Evolutionary conservation across 106 monocot genomes (phyloP).

Genomic region (Allium cepa): DNA sequence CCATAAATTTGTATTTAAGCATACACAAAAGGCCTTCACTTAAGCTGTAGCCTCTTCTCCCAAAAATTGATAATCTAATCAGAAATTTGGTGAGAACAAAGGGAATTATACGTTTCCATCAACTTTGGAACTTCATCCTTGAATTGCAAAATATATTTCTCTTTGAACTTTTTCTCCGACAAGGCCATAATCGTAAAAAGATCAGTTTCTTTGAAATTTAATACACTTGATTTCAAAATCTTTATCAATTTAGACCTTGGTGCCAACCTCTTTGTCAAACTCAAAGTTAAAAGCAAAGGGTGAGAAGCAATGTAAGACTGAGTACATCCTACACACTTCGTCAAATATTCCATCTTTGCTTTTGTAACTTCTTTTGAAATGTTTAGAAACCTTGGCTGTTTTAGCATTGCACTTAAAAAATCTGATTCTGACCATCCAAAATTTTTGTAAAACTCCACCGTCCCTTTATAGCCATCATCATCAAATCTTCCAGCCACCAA

Average conservation of each 20-base stretch:
- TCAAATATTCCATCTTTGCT: background rate
- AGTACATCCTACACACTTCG: conserved; percentile 1
- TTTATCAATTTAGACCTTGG: conserved; percentile 3
- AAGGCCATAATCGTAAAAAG: background rate
- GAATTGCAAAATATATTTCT: background rate
- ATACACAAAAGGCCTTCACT: too few relatives aligned
- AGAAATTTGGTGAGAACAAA: too few relatives aligned
- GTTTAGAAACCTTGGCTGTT: background rate
- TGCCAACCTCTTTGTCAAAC: conserved; percentile 8
- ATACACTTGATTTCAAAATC: background rate
- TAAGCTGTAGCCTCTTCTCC: too few relatives aligned
- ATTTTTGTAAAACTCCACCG: background rate
- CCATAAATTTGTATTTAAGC: too few relatives aligned
- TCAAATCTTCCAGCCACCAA: background rate
- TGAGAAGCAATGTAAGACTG: background rate
- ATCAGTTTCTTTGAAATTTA: background rate
- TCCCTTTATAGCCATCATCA: background rate
- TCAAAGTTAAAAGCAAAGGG: conserved; percentile 4
- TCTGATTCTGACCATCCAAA: conserved; percentile 7
- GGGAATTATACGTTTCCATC: background rate
- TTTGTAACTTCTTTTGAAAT: conserved; percentile 3
- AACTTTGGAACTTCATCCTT: background rate
- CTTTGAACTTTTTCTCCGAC: background rate
- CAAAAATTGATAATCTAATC: too few relatives aligned
- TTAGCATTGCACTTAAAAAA: background rate